Evolutionary conservation across 345 rosid species (phyloP), one percentile per base, ranked within the genome.

Genomic region (Camelina laxa): DNA sequence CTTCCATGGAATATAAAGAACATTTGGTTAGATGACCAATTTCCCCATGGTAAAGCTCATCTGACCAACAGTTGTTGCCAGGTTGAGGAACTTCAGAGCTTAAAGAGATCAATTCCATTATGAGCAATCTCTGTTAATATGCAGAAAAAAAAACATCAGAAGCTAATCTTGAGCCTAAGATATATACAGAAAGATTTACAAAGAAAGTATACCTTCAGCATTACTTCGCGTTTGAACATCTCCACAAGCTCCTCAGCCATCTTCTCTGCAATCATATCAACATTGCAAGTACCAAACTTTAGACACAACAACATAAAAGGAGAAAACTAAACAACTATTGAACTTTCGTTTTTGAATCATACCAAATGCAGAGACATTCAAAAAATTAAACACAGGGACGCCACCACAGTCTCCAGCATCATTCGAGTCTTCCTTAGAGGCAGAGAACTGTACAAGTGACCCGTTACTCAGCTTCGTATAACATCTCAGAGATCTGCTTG

Each of bases 371-470:
- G 87, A 65, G 54, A 90, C 47, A 45, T 96, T 81, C 82, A 58
- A 85, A 82, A 91, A 89, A 57, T 73, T 64, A 73, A 83, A 92
- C 64, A 90, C 93, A 5, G 87, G 88, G 72, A 85, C 73, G 49
- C 90, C 97, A 17, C 86, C 87, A 31, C 97, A 88, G 68, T 95
- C 97, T 72, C 96, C 97, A 59, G 60, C 60, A 64, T 92, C 97
- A 35, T 79, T 81, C 10, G 49, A 60, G 73, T 87, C 84, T 60
- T 80, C 87, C 14, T 80, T 81, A 54, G 50, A 75, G 69, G 57
- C 74, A 56, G 88, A 90, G 83, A 92, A 95, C 36, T 90, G 87
- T 68, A 87, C 31, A 53, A 95, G 75, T 9, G 88, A 83, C 67
- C 91, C 86, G 59, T 60, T 75, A 62, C 71, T 57, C 21, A 79